These are phyloP conservation scores for Xylariales sp. DNA, from an alignment of 2,329 filamentous ascomycete genomes.

Conservation along the genomic window DNA sequence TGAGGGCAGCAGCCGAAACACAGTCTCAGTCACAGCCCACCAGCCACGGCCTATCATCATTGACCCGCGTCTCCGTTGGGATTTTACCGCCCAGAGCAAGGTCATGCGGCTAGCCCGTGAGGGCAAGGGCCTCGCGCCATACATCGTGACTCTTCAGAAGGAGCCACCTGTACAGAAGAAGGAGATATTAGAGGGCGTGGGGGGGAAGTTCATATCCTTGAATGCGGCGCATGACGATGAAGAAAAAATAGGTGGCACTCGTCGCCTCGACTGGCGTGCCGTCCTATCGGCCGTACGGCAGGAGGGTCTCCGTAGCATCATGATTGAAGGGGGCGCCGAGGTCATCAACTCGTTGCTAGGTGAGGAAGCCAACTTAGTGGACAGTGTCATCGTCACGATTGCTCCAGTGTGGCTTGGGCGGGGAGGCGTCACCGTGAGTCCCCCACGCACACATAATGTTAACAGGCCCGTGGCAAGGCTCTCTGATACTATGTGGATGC, in stretches of 20 bases:
- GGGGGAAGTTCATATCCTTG: slow-evolving; percentile 64
- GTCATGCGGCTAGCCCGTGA: slow-evolving; percentile 73
- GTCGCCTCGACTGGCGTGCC: slow-evolving; percentile 70
- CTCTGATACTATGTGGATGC: slow-evolving; percentile 76
- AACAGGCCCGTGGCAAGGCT: slow-evolving; percentile 72
- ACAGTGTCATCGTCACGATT: slow-evolving; percentile 87
- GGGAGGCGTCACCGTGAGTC: slow-evolving; percentile 83
- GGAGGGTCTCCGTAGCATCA: slow-evolving; percentile 78
- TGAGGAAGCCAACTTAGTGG: slow-evolving; percentile 70
- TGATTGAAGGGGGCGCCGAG: slow-evolving; percentile 88
- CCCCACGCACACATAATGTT: slow-evolving; percentile 65
- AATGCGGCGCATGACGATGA: slow-evolving; percentile 38
- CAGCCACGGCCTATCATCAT: slow-evolving; percentile 87
- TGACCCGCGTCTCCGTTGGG: slow-evolving; percentile 83
- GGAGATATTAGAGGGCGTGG: slow-evolving; percentile 58
- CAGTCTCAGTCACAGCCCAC: slow-evolving; percentile 45
- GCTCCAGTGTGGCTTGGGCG: slow-evolving; percentile 90
- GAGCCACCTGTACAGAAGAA: slow-evolving; percentile 59
- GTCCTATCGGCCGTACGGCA: slow-evolving; percentile 69
- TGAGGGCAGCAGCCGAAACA: slow-evolving; percentile 36
- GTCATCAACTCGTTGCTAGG: slow-evolving; percentile 85
- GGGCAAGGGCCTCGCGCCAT: slow-evolving; percentile 78
- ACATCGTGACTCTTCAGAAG: slow-evolving; percentile 69
- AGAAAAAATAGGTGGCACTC: slow-evolving; percentile 51
- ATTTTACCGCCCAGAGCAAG: slow-evolving; percentile 68